phyloP scores from a whole-genome alignment of 2,329 filamentous ascomycete species.

The Rutstroemia sp. region DNA sequence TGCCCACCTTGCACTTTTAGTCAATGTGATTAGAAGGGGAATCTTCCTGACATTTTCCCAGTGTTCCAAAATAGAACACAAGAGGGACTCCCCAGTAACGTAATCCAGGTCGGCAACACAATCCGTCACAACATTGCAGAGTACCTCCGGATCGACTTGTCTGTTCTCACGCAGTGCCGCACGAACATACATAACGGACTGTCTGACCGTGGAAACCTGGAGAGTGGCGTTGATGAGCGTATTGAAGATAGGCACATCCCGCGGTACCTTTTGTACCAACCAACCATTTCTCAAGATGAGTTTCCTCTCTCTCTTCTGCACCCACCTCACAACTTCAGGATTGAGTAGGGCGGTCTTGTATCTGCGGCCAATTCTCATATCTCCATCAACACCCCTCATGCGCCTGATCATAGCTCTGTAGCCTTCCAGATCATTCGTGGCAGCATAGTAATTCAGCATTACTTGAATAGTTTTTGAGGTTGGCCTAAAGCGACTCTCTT shows the following conservation, averaged over 20 bases:
- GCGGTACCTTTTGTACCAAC: slow-evolving; percentile 20
- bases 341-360: background rate
- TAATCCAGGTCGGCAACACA: slow-evolving; percentile 21
- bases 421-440: slow-evolving; percentile 17
- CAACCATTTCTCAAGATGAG: slow-evolving; percentile 14
- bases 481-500: slow-evolving; percentile 28
- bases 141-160: slow-evolving; percentile 15
- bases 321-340: slow-evolving; percentile 19
- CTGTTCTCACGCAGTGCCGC: slow-evolving; percentile 23
- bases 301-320: slow-evolving; percentile 12
- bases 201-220: slow-evolving; percentile 14
- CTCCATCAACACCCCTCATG: slow-evolving; percentile 21
- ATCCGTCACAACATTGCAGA: slow-evolving; percentile 16
- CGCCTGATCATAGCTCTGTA: slow-evolving; percentile 21
- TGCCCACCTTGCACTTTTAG: slow-evolving; percentile 12
- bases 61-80: slow-evolving; percentile 16
- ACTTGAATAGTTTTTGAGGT: slow-evolving; percentile 20
- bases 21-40: slow-evolving; percentile 10
- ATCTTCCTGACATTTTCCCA: slow-evolving; percentile 14
- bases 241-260: slow-evolving; percentile 23
- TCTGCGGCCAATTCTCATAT: slow-evolving; percentile 9
- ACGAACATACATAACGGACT: slow-evolving; percentile 20
- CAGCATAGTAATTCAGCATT: slow-evolving; percentile 27
- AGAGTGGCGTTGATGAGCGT: slow-evolving; percentile 23
- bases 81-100: slow-evolving; percentile 17